Evolutionary conservation across 768 basidiomycete species (phyloP), one percentile per base, ranked within the genome.

Genomic region (Kwoniella dendrophila): DNA sequence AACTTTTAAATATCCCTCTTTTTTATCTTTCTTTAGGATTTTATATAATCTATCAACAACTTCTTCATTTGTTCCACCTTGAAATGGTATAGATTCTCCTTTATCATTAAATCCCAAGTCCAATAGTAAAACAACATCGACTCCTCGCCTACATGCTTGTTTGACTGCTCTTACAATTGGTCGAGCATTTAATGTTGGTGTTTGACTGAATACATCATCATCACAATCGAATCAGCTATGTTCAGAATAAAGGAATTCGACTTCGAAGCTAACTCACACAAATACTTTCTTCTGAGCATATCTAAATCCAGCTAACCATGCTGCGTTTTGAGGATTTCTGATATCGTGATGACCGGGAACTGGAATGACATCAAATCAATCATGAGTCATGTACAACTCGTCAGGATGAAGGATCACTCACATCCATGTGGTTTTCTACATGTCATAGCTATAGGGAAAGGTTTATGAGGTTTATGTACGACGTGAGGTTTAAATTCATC

Each of bases 61-160:
- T 75, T 87, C 83, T 64, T 87, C 86, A 73, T 89, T 89, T 34
- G 85, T 88, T 1, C 88, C 88, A 10, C 88, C 88, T 74, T 87
- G 87, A 67, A 84, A 83, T 0, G 87, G 87, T 36, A 87, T 80
- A 40, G 83, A 83, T 73, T 87, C 87, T 53, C 85, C 85, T 78
- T 82, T 84, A 66, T 87, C 82, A 69, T 83, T 82, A 77, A 82
- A 82, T 2, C 80, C 78, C 20, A 88, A 80, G 70, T 85, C 84
- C 43, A 89, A 80, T 69, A 85, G 86, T 18, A 88, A 80, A 11
- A 82, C 83, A 34, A 86, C 85, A 44, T 84, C 81, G 3, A 89
- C 82, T 4, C 85, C 87, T 29, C 85, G 80, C 20, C 84, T 79
- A 71, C 85, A 86, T 1, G 88, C 85, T 57, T 83, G 83, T 68